Conservation (phyloP, 2,329 filamentous ascomycete genomes). For the Neopestalotiopsis clavispora region DNA sequence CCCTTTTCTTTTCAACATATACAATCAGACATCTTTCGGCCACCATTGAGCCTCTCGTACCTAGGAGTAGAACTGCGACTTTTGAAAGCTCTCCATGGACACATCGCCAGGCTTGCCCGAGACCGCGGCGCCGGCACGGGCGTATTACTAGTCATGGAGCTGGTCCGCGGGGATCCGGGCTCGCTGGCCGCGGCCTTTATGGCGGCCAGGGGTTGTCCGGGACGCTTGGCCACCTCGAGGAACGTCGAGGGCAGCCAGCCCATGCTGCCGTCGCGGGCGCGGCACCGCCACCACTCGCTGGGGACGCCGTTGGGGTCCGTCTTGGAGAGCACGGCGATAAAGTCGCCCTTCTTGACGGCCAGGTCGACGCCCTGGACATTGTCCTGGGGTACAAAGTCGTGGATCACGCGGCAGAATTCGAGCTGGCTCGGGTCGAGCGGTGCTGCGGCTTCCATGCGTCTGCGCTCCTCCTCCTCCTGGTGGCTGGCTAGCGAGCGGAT, state of each 20-base stretch:
- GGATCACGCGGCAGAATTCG: slow-evolving; percentile 93
- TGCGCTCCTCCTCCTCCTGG: slow-evolving; percentile 81
- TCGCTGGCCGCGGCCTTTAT: slow-evolving; percentile 56
- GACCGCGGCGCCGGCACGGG: slow-evolving; percentile 35
- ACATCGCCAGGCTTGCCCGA: slow-evolving; percentile 57
- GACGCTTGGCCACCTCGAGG: slow-evolving; percentile 72
- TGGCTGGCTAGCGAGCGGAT: slow-evolving; percentile 83
- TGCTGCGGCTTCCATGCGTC: slow-evolving; percentile 59
- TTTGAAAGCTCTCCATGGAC: slow-evolving; percentile 60
- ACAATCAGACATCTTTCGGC: not conserved
- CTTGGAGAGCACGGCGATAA: slow-evolving; percentile 93
- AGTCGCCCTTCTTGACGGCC: slow-evolving; percentile 90
- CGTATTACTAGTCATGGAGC: slow-evolving; percentile 53
- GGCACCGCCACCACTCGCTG: slow-evolving; percentile 97
- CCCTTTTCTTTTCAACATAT: not conserved
- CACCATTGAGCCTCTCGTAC: not conserved
- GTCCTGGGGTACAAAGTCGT: slow-evolving; percentile 86
- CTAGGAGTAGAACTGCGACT: slow-evolving; percentile 61
- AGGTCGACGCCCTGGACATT: slow-evolving; percentile 78
- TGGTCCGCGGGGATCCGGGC: slow-evolving; percentile 46
- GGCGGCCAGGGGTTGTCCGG: slow-evolving; percentile 54
- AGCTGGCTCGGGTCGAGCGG: slow-evolving; percentile 86
- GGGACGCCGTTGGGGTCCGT: slow-evolving; percentile 89
- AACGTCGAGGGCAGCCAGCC: slow-evolving; percentile 94
- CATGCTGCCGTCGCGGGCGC: slow-evolving; percentile 85